These are phyloP conservation scores for Bruguiera parviflora DNA, from an alignment of 345 rosid species.

Conservation along the genomic window DNA sequence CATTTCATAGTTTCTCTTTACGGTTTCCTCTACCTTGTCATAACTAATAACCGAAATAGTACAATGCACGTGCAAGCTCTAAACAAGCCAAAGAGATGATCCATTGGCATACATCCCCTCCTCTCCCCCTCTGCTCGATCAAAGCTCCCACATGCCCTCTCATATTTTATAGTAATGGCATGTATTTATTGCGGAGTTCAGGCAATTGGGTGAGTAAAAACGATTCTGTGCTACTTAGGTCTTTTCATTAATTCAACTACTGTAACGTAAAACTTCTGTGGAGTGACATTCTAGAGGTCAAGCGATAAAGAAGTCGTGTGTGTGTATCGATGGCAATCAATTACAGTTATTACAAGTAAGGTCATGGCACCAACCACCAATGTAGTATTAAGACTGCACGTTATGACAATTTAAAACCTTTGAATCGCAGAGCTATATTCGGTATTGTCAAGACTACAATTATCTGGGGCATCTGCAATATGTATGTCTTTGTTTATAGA, in stretches of 20 bases:
- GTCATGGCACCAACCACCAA: no score
- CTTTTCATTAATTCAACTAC: neutral
- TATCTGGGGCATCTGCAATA: no score
- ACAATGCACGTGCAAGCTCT: slow-evolving; percentile 29
- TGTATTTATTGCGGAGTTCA: slow-evolving; percentile 13
- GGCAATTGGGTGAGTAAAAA: neutral
- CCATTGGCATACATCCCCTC: neutral
- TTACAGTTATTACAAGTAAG: no score
- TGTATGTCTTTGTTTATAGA: no score
- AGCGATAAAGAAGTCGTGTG: no score
- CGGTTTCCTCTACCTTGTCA: neutral
- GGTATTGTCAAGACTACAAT: no score
- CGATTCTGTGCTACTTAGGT: neutral
- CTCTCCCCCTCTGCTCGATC: slow-evolving; percentile 4
- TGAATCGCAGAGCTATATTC: no score
- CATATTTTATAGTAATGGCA: neutral
- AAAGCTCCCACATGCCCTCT: slow-evolving; percentile 13
- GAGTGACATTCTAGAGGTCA: no score
- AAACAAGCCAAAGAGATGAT: slow-evolving; percentile 11
- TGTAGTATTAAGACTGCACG: no score
- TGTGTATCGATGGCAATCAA: no score
- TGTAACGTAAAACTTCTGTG: neutral
- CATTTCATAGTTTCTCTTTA: neutral
- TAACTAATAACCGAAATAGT: slow-evolving; percentile 9
- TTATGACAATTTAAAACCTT: no score